These are phyloP conservation scores for Clonostachys chloroleuca DNA, from an alignment of 2,329 filamentous ascomycete genomes.

Conservation along the genomic window DNA sequence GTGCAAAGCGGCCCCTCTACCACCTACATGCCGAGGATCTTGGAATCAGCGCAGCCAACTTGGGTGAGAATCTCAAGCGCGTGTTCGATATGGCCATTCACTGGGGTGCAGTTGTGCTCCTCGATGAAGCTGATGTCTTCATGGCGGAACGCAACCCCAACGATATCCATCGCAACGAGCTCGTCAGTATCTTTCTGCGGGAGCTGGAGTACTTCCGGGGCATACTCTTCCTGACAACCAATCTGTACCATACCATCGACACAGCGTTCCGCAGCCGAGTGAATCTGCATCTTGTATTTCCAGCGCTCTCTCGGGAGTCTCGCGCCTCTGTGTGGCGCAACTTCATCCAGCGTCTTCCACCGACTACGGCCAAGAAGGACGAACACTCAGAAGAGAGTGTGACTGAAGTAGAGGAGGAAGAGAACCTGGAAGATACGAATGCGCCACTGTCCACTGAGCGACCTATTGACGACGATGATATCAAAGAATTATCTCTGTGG, in stretches of 20 bases:
- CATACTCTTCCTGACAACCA: conserved; percentile 40
- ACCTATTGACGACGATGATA: conserved; percentile 22
- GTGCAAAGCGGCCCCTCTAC: conserved; percentile 36
- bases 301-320: conserved; percentile 26
- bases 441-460: not conserved
- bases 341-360: conserved; percentile 31
- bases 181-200: conserved; percentile 40
- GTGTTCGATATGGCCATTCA: conserved; percentile 36
- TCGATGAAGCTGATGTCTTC: conserved; percentile 28
- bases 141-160: conserved; percentile 38
- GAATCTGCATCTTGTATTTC: conserved; percentile 40
- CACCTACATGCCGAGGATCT: conserved; percentile 41
- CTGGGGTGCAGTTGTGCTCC: conserved; percentile 16
- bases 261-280: conserved; percentile 39
- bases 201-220: conserved; percentile 40
- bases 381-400: conserved; percentile 3
- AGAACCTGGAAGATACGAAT: not conserved
- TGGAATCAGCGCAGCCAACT: conserved; percentile 31
- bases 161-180: conserved; percentile 41
- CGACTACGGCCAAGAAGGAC: not conserved
- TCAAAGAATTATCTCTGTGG: conserved; percentile 31
- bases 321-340: conserved; percentile 38
- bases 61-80: conserved; percentile 41
- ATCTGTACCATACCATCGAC: conserved; percentile 35
- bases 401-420: no score